Evolutionary conservation across 345 rosid species (phyloP), one percentile per base, ranked within the genome.

Genomic region (Moricandia moricandioides): DNA sequence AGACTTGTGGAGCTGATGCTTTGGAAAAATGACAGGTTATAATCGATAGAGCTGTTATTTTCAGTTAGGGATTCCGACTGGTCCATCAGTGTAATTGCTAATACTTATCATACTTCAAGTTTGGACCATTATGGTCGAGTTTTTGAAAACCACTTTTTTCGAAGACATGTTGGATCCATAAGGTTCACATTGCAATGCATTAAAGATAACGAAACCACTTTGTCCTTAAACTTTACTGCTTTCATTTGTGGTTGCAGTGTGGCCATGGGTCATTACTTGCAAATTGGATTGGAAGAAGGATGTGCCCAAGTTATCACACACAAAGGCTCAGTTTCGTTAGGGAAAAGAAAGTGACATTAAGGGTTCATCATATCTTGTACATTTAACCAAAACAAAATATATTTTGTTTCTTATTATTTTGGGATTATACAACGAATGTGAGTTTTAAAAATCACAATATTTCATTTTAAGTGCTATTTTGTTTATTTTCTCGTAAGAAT

Each of bases 321-420:
- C 10, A 4, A 55, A 13, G 60, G 60, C 62, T n/a, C n/a, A 39
- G 74, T 68, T 68, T 43, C 30, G 27, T 51, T 60, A 61, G 79
- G 73, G 52, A 10, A 24, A 66, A 71, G 47, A 66, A 39, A 56
- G 24, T 67, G 45, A 61, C 73, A 68, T 49, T 35, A 69, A 68
- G 67, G 43, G 62, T 54, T 68, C 40, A 62, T 70, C 64, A 61
- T 69, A 76, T 76, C 56, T 69, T 76, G 79, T 76, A 76, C 74
- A 76, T 62, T 69, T 27, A 1, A 51, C 2, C 2, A 39, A 39
- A 39, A 10, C 2, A 14, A 52, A 16, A 47, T 2, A 18, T 57
- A 31, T n/a, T 24, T 43, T 29, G 7, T 60, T 34, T 51, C n/a
- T 30, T 59, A 18, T 49, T 75, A 26, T 75, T 51, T 61, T 76